phyloP scores from a whole-genome alignment of 805 yeast species.

The Pichia phayaonensis region DNA sequence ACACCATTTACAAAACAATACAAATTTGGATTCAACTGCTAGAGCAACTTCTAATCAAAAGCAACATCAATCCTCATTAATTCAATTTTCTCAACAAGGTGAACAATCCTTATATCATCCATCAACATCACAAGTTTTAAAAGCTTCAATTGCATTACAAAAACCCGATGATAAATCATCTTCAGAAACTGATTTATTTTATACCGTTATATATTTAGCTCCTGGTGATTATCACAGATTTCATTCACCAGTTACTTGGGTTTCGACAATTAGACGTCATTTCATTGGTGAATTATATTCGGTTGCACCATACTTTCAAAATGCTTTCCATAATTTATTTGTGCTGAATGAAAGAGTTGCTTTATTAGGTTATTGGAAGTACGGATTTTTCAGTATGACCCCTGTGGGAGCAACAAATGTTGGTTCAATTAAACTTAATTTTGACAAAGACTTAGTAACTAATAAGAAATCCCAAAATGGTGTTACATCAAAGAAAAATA shows the following conservation, averaged over 20 bases:
- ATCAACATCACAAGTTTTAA: conserved; percentile 21
- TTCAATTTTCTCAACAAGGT: conserved; percentile 56
- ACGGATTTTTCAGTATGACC: conserved; percentile 97
- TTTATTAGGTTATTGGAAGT: conserved; percentile 88
- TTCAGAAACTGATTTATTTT: conserved; percentile 56
- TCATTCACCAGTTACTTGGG: conserved; percentile 97
- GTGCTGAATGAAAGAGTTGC: conserved; percentile 94
- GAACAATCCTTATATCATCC: conserved; percentile 44
- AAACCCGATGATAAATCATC: conserved; percentile 17
- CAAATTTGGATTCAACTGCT: conserved; percentile 10
- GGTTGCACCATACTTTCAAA: conserved; percentile 95
- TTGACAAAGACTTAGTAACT: conserved; percentile 84
- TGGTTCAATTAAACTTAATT: conserved; percentile 86
- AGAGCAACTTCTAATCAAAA: neutral
- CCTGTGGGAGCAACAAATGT: conserved; percentile 99
- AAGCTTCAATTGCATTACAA: conserved; percentile 14
- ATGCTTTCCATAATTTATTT: conserved; percentile 76
- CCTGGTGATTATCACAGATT: conserved; percentile 98
- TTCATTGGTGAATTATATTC: conserved; percentile 93
- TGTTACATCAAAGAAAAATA: conserved; percentile 52
- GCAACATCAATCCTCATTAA: conserved; percentile 3
- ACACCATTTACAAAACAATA: conserved; percentile 9
- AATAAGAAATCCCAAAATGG: conserved; percentile 60
- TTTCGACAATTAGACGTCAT: conserved; percentile 84
- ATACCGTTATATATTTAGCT: conserved; percentile 88